Evolutionary conservation across 768 basidiomycete genomes (phyloP).

Genomic region (Boletales sp.): DNA sequence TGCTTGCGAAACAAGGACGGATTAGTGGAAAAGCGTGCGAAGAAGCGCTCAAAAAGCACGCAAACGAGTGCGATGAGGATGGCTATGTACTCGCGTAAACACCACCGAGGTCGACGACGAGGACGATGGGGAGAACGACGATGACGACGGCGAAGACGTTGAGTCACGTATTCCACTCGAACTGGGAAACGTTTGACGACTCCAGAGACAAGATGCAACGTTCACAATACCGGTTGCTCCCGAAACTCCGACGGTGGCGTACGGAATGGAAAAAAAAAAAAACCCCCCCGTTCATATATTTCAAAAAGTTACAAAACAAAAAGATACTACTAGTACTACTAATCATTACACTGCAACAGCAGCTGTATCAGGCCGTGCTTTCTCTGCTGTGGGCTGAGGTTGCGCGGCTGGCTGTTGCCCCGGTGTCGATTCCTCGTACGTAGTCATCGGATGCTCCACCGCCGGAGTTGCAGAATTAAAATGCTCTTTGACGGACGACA

Average conservation of each 20-base stretch:
- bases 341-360: background rate
- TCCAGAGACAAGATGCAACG: slow-evolving; percentile 4
- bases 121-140: slow-evolving; percentile 3
- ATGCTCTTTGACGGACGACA: slow-evolving; percentile 30
- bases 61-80: slow-evolving; percentile 10
- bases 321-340: no score
- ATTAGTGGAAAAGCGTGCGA: slow-evolving; percentile 26
- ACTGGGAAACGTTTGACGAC: slow-evolving; percentile 15
- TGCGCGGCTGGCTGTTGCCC: slow-evolving; percentile 1
- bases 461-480: slow-evolving; percentile 9
- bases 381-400: background rate
- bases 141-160: slow-evolving; percentile 6
- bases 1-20: slow-evolving; percentile 28
- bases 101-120: slow-evolving; percentile 8
- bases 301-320: background rate
- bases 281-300: background rate
- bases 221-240: slow-evolving; percentile 21
- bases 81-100: slow-evolving; percentile 6
- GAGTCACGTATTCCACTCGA: slow-evolving; percentile 13
- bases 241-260: slow-evolving; percentile 31
- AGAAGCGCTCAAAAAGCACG: slow-evolving; percentile 16
- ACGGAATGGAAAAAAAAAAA: background rate
- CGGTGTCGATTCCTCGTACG: slow-evolving; percentile 9
- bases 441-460: slow-evolving; percentile 14
- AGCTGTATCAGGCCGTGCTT: background rate